Percentiles rank a stretch among this genome's conserved stretches.
phyloP scores from a whole-genome alignment of 768 basidiomycete genomes.

The Suillus alpinus region DNA sequence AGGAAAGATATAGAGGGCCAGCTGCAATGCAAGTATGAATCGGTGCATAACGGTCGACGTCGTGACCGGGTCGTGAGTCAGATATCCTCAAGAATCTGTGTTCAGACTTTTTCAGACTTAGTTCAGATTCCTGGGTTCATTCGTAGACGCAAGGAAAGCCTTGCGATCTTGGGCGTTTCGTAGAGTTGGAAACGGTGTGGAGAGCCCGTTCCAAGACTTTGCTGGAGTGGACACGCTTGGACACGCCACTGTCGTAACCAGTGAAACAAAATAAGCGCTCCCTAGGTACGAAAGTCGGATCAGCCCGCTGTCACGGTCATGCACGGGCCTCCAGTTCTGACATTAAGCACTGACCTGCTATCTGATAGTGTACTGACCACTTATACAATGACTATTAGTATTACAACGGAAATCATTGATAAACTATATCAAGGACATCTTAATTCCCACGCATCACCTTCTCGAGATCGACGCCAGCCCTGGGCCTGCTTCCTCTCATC shows the following conservation, averaged over 20 bases:
- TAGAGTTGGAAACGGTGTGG: background rate
- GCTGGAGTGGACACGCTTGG: background rate
- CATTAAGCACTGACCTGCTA: background rate
- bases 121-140: slow-evolving; percentile 10
- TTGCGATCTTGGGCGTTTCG: background rate
- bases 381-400: background rate
- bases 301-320: background rate
- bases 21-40: background rate
- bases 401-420: background rate
- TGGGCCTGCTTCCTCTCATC: slow-evolving; percentile 1
- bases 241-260: background rate
- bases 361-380: background rate
- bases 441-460: slow-evolving; percentile 2
- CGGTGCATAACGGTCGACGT: slow-evolving; percentile 9
- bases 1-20: slow-evolving; percentile 15
- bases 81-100: background rate
- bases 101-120: background rate
- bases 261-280: background rate
- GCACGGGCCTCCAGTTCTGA: background rate
- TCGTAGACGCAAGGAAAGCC: background rate
- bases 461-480: background rate
- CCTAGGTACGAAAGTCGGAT: background rate
- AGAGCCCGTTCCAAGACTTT: slow-evolving; percentile 3
- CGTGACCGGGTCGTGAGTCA: slow-evolving; percentile 1
- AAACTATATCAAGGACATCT: background rate